Evolutionary conservation across 768 basidiomycete genomes (phyloP).

Genomic region (Tricholoma furcatifolium): DNA sequence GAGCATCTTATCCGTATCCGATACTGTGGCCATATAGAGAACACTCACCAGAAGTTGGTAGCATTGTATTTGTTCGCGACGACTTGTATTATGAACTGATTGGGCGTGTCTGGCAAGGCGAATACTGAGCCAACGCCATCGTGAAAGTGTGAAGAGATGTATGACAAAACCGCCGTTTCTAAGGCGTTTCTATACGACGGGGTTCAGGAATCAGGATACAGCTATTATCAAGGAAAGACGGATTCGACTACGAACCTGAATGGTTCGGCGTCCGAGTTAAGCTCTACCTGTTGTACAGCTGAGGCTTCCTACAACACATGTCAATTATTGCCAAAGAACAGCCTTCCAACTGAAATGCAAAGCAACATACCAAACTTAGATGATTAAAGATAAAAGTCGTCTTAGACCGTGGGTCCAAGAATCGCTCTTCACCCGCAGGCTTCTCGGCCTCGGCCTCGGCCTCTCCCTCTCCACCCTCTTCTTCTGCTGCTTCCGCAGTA

Average conservation of each 20-base stretch:
- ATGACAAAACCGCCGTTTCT: conserved; percentile 62
- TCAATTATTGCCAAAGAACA: conserved; percentile 4
- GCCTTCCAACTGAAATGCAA: background rate
- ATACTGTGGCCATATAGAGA: background rate
- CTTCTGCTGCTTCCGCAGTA: background rate
- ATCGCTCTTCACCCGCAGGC: conserved; percentile 60
- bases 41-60: conserved; percentile 79
- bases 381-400: conserved; percentile 85
- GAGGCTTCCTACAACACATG: conserved; percentile 63
- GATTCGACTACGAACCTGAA: conserved; percentile 56
- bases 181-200: conserved; percentile 55
- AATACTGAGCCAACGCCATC: conserved; percentile 80
- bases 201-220: background rate
- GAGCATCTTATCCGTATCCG: background rate
- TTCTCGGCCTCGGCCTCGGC: conserved; percentile 14
- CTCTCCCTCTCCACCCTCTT: background rate
- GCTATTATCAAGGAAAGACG: background rate
- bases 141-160: conserved; percentile 79
- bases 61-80: conserved; percentile 98
- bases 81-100: conserved; percentile 68
- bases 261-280: conserved; percentile 64
- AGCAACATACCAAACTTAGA: conserved; percentile 63
- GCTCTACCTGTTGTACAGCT: conserved; percentile 62
- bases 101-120: conserved; percentile 42
- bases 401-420: conserved; percentile 80